phyloP scores from a whole-genome alignment of 169 alveolate genomes.

The Pseudocohnilembus persalinus region DNA sequence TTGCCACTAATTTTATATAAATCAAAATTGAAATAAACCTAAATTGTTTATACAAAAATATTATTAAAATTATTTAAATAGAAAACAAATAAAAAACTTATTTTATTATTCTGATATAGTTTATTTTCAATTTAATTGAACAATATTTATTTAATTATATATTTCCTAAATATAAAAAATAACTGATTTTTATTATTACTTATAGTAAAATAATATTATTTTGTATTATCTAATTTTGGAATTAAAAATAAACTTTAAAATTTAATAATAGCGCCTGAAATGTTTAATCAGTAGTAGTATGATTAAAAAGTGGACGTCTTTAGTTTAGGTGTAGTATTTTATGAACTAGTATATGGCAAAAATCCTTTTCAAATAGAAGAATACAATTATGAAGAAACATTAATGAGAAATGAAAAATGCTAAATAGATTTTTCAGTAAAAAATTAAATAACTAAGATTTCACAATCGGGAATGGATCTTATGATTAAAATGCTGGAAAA shows the following conservation, averaged over 20 bases:
- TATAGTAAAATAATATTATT: not conserved
- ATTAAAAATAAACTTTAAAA: too few species aligned
- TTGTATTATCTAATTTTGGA: too few species aligned
- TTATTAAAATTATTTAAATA: too few species aligned
- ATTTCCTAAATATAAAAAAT: too few species aligned
- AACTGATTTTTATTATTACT: not conserved
- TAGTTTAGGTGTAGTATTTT: slow-evolving; percentile 29
- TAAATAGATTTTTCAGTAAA: slow-evolving; percentile 9
- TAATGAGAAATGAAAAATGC: slow-evolving; percentile 20
- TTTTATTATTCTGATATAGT: too few species aligned
- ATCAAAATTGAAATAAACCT: too few species aligned
- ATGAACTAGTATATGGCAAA: slow-evolving; percentile 22
- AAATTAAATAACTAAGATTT: slow-evolving; percentile 13
- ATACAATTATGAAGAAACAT: slow-evolving; percentile 22
- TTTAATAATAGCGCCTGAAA: slow-evolving; percentile 38
- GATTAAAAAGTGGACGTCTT: slow-evolving; percentile 24
- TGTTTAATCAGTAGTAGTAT: slow-evolving; percentile 15
- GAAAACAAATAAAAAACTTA: too few species aligned
- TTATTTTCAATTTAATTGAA: too few species aligned
- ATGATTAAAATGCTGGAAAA: slow-evolving; percentile 16
- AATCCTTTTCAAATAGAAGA: slow-evolving; percentile 25
- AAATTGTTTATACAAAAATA: too few species aligned
- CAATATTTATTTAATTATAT: too few species aligned
- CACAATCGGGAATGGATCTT: slow-evolving; percentile 27
- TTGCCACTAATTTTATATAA: too few species aligned